Evolutionary conservation across 2,329 filamentous ascomycete genomes (phyloP).

Genomic region (Ascochyta pisi): DNA sequence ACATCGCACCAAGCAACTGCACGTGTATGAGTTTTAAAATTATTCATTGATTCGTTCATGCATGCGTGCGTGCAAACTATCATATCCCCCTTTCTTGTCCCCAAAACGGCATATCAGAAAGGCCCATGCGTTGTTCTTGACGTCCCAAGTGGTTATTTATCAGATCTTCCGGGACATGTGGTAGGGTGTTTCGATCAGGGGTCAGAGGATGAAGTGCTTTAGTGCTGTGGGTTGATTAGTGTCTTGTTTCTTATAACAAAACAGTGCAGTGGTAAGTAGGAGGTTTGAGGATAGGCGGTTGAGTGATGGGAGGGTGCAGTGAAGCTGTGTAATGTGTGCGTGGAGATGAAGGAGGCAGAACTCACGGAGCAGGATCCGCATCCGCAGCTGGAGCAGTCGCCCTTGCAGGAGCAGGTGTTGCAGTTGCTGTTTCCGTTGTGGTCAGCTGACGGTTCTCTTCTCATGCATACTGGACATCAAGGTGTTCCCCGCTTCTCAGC

Average conservation of each 20-base stretch:
- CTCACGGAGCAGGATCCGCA: conserved; percentile 40
- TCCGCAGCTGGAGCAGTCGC: conserved; percentile 42
- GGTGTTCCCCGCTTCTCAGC: conserved; percentile 20
- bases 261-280: no score
- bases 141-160: conserved; percentile 4
- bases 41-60: not conserved
- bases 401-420: conserved; percentile 39
- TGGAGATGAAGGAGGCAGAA: not conserved
- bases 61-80: not conserved
- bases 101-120: conserved; percentile 4
- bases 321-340: not conserved
- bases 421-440: conserved; percentile 27
- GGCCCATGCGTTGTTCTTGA: conserved; percentile 9
- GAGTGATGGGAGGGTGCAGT: not conserved
- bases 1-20: not conserved
- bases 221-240: conserved; percentile 15
- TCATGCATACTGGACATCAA: conserved; percentile 24
- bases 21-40: not conserved
- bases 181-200: not conserved
- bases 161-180: conserved; percentile 1
- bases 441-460: conserved; percentile 6
- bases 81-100: not conserved
- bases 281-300: not conserved
- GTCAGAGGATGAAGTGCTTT: conserved; percentile 7
- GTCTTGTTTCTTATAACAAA: no score